Base-by-base conservation (phyloP, 179 eudicot genomes). In the Patellifolia procumbens region DNA sequence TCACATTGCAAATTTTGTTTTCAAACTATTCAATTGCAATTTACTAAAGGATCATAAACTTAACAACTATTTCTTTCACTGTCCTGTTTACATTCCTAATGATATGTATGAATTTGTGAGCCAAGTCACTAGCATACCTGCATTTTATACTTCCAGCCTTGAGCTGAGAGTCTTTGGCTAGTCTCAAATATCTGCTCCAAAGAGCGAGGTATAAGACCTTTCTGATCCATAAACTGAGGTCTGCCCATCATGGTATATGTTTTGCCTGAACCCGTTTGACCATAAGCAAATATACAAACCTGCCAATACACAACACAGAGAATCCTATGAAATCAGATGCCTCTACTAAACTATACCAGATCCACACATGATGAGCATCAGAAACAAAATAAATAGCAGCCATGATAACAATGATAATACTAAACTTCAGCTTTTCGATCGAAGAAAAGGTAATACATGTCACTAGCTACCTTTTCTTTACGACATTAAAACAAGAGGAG, bases 241-340 rank as follows among this genome's bases (percentile, higher is more conserved):
- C 85, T 74, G 31, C 97, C 97, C 97, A 91, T 91, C 97, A 91
- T 91, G 70, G 92, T 91, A 69, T 86, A 88, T 0, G 97, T 91
- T 75, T 91, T 91, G 6, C 97, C 97, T 1, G 93, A 91, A 6
- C 97, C 97, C 12, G 97, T 91, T 74, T 91, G 97, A 26, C 97
- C 97, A 72, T 91, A 91, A n/a, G 97, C 92, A 79, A 91, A 91
- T 63, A 91, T 90, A 74, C 94, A 91, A 16, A 91, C 94, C 97
- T 91, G 83, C 68, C 65, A 34, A 69, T 46, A 62, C n/a, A 43
- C 10, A 71, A 60, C 28, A 59, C 28, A 31, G 11, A 72, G 3
- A 48, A 9, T 46, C 48, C 48, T 39, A 66, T n/a, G 4, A 4
- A 62, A 62, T 39, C 48, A 8, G 51, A 39, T 39, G 19, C 17